Conservation (phyloP, 2,329 filamentous ascomycete genomes). For the Trichoderma koningiopsis region DNA sequence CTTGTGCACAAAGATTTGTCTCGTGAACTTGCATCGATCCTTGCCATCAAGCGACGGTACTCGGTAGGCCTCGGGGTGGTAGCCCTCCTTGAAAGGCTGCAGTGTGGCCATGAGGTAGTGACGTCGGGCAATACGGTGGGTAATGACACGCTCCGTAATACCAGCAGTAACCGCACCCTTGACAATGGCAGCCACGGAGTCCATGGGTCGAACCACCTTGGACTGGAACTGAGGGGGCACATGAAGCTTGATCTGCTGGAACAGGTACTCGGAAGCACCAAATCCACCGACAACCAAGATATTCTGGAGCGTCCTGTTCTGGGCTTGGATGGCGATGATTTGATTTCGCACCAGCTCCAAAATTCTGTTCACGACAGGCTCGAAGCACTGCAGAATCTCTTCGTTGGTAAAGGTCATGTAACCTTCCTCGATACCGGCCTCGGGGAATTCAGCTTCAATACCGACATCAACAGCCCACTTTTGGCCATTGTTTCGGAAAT, state of each 20-base stretch:
- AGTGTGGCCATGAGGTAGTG: slow-evolving; percentile 99
- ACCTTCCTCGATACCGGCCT: slow-evolving; percentile 96
- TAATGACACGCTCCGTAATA: slow-evolving; percentile 95
- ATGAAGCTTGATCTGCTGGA: slow-evolving; percentile 98
- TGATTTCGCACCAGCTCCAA: slow-evolving; percentile 95
- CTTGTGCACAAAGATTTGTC: slow-evolving; percentile 98
- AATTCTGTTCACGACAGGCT: slow-evolving; percentile 96
- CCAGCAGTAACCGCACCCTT: slow-evolving; percentile 97
- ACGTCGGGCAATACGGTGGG: slow-evolving; percentile 91
- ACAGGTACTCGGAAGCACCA: slow-evolving; percentile 96
- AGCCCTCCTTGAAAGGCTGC: slow-evolving; percentile 98
- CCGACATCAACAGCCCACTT: slow-evolving; percentile 99
- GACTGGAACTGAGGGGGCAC: slow-evolving; percentile 97
- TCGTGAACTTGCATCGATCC: slow-evolving; percentile 96
- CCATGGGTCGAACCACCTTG: slow-evolving; percentile 98
- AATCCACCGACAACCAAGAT: slow-evolving; percentile 97
- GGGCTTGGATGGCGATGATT: slow-evolving; percentile 97
- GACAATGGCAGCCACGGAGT: slow-evolving; percentile 97
- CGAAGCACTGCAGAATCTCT: slow-evolving; percentile 98
- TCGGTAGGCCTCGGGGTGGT: slow-evolving; percentile 97
- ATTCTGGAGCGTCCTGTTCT: slow-evolving; percentile 92
- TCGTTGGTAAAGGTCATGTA: slow-evolving; percentile 99
- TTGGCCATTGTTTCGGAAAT: slow-evolving; percentile 98
- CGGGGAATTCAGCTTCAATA: slow-evolving; percentile 96
- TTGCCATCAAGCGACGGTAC: slow-evolving; percentile 96